phyloP scores from a whole-genome alignment of 495 filamentous ascomycete genomes.

The Podospora bellae-mahoneyi region DNA sequence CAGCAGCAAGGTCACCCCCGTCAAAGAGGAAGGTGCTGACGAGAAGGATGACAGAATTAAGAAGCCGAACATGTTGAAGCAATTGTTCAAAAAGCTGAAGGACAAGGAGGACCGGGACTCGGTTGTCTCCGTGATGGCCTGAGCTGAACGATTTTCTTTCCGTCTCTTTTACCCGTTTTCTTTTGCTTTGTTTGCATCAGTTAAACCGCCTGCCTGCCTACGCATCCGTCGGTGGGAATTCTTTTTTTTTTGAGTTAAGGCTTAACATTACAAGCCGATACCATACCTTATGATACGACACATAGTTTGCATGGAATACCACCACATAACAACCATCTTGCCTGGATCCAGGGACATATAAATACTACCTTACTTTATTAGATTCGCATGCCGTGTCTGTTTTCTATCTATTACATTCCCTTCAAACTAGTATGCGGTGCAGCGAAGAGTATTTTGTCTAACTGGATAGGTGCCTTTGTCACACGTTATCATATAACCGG shows the following conservation, averaged over 20 bases:
- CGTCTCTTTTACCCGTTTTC: background rate
- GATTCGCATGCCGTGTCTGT: no score
- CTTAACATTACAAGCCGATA: background rate
- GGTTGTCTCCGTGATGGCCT: conserved; percentile 21
- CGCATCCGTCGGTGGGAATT: no score
- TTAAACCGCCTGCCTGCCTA: no score
- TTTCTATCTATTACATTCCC: no score
- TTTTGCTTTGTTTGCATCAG: background rate
- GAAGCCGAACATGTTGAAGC: conserved; percentile 51
- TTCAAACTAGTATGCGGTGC: no score
- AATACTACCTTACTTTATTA: background rate
- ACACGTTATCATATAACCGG: no score
- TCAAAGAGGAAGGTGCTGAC: conserved; percentile 33
- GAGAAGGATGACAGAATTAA: conserved; percentile 36
- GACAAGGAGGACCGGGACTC: conserved; percentile 38
- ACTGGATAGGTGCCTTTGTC: no score
- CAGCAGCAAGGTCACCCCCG: conserved; percentile 20
- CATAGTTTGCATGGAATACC: background rate
- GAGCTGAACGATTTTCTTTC: conserved; percentile 3
- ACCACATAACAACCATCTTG: background rate
- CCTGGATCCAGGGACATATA: background rate
- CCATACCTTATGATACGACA: background rate
- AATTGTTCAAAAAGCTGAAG: conserved; percentile 51
- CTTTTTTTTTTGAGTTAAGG: background rate
- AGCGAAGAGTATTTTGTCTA: no score